Base-by-base conservation (phyloP, 108 stramenopile genomes). In the Schizochytrium sp. region DNA sequence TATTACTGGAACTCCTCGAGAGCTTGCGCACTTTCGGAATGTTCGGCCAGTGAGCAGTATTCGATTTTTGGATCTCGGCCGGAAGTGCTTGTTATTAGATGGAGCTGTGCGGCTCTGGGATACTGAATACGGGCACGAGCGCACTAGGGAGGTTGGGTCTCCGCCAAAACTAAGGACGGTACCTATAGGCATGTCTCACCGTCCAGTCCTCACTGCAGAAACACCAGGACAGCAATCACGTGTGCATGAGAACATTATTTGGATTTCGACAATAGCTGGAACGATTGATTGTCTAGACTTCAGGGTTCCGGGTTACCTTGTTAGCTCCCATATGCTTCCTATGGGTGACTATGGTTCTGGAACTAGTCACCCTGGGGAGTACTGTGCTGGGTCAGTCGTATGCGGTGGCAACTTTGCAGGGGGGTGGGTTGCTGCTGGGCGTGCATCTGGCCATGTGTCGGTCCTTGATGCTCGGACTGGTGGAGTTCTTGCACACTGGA, bases 31-130 rank as follows among this genome's bases (percentile, higher is more conserved):
- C 44, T 69, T 69, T 38, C 64, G 64, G 12, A 69, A 69, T 38
- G 64, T 38, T 38, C 64, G 64, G 12, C 64, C 64, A 0, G 64
- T 69, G 44, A 69, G 64, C 1, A 38, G 64, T 28, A 38, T 69
- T 8, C 64, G 64, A 28, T 69, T 83, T 55, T 38, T 83, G 45
- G 53, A 83, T 7, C 50, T 49, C 5, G 76, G 76, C 10, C 47
- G 50, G 7, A 83, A 83, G 47, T 83, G 76, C 55, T 5, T 83
- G 38, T 42, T 83, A 28, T 28, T 83, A 5, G 76, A 83, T 2
- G 76, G 76, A 5, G 76, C 50, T 17, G 50, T 83, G 47, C 76
- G 76, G 28, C 76, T 83, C 8, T 83, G 76, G 76, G 76, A 83
- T 38, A 38, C 44, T 38, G 64, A 69, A 44, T 15, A 69, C 64